Conservation (phyloP, 352 stramenopile species). For the Pythium utonaiense region DNA sequence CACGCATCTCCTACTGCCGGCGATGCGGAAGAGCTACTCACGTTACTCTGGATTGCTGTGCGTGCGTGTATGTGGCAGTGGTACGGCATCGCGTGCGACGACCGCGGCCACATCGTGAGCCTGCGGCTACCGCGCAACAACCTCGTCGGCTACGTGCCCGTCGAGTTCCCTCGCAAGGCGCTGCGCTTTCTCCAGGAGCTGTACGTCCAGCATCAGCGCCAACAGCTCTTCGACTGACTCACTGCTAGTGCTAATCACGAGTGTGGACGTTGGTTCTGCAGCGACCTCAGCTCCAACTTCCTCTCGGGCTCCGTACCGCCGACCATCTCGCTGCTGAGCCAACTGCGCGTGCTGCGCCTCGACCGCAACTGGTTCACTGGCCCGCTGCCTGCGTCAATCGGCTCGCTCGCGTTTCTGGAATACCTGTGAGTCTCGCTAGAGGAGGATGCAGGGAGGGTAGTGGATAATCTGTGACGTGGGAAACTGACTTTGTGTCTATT, state of each 20-base stretch:
- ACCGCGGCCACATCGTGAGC: slow-evolving; percentile 41
- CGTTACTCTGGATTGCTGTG: too few relatives aligned
- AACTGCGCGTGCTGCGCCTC: slow-evolving; percentile 44
- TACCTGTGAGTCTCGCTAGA: slow-evolving; percentile 34
- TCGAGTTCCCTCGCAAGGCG: slow-evolving; percentile 42
- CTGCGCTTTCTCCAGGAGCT: slow-evolving; percentile 56
- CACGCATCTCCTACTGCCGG: background rate
- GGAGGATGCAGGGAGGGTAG: background rate
- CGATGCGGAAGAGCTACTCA: too few relatives aligned
- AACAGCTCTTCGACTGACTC: too few relatives aligned
- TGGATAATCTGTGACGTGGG: background rate
- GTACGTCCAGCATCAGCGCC: slow-evolving; percentile 27
- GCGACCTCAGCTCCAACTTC: slow-evolving; percentile 72
- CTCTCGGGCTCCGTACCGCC: slow-evolving; percentile 43
- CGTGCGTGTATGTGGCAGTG: slow-evolving; percentile 32
- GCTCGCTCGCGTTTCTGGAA: slow-evolving; percentile 40
- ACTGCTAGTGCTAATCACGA: too few relatives aligned
- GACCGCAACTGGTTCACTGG: slow-evolving; percentile 55
- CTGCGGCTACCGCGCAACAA: slow-evolving; percentile 65
- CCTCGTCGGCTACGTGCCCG: slow-evolving; percentile 50
- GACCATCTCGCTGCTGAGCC: slow-evolving; percentile 36
- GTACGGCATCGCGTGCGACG: slow-evolving; percentile 62
- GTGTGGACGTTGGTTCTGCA: slow-evolving; percentile 23
- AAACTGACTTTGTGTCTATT: background rate
- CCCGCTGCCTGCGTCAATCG: slow-evolving; percentile 35